Base-by-base conservation (phyloP, 345 rosid genomes). In the Eutrema heterophyllum region DNA sequence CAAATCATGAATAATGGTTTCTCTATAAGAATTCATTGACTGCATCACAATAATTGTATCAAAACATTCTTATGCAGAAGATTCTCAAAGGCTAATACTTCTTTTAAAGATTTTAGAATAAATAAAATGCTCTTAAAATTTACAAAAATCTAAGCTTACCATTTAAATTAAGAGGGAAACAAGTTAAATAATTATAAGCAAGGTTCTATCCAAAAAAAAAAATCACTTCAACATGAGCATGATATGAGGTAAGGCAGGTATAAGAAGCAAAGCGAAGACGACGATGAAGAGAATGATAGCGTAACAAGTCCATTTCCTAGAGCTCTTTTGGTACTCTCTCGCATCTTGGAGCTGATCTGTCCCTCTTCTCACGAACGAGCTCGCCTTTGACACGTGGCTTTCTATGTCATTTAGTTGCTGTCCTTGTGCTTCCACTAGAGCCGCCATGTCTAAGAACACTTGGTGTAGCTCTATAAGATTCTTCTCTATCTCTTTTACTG, bases 401-500 rank as follows among this genome's bases (percentile, higher is more conserved):
- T 90, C 93, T 1, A 89, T 93, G 77, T 90, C 88, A 15, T 89
- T 86, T 15, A 93, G 87, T n/a, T 90, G 97, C 36, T 89, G 96
- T 6, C 97, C 93, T 60, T 88, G 98, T 30, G 96, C 84, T 78
- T 93, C 97, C 33, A 89, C 93, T 0, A 90, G 75, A 7, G 87
- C 89, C 5, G 96, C 97, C 98, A 93, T 89, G 74, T 91, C 94
- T 64, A 91, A 63, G 80, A 93, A 93, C 12, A 93, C 88, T 83
- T 89, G 94, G 69, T 91, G 96, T 3, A 93, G 85, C 70, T 89
- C 98, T 2, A 88, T 51, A 64, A 91, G 71, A 65, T 87, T 93
- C 87, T 85, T 91, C 83, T 93, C 97, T 35, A 93, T 90, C 81
- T 89, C 96, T 82, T 85, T 91, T 9, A 93, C 88, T 0, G 92